phyloP scores from a whole-genome alignment of 495 filamentous ascomycete genomes.

The Daldinia caldariorum region DNA sequence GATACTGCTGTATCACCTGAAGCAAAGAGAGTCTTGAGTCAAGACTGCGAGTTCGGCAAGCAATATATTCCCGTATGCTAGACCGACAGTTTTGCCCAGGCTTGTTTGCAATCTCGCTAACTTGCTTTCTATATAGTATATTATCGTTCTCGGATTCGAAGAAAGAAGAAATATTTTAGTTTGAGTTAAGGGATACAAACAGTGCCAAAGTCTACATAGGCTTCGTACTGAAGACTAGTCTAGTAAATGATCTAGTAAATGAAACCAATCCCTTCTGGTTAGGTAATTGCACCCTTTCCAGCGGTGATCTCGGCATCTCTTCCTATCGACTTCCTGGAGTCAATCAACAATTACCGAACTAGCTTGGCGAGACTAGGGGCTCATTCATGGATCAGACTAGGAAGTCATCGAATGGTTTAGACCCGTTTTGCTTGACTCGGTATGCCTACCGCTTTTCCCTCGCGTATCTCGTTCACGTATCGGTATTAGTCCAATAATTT shows the following conservation, averaged over 20 bases:
- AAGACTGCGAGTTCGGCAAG: conserved; percentile 21
- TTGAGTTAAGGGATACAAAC: conserved; percentile 27
- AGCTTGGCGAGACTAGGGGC: conserved; percentile 41
- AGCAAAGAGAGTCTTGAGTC: neutral
- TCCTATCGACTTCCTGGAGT: conserved; percentile 19
- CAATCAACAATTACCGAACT: conserved; percentile 37
- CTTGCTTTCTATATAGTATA: conserved; percentile 17
- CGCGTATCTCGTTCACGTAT: conserved; percentile 31
- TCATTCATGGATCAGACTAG: conserved; percentile 29
- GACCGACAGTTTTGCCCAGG: conserved; percentile 30
- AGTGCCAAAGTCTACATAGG: neutral
- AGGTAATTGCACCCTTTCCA: conserved; percentile 14
- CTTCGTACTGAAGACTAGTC: conserved; percentile 8
- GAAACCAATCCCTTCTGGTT: conserved; percentile 1
- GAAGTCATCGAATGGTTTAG: conserved; percentile 28
- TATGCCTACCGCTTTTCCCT: conserved; percentile 11
- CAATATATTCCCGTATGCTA: conserved; percentile 33
- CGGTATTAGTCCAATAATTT: conserved; percentile 11
- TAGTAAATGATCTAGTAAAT: conserved; percentile 17
- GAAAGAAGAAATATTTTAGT: neutral
- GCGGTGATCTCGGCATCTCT: conserved; percentile 35
- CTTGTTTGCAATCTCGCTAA: conserved; percentile 31
- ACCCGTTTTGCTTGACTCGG: conserved; percentile 38
- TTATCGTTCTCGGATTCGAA: neutral
- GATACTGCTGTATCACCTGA: conserved; percentile 9